Evolutionary conservation across 306 rosid species (phyloP).

Genomic region (Acacia crassicarpa): DNA sequence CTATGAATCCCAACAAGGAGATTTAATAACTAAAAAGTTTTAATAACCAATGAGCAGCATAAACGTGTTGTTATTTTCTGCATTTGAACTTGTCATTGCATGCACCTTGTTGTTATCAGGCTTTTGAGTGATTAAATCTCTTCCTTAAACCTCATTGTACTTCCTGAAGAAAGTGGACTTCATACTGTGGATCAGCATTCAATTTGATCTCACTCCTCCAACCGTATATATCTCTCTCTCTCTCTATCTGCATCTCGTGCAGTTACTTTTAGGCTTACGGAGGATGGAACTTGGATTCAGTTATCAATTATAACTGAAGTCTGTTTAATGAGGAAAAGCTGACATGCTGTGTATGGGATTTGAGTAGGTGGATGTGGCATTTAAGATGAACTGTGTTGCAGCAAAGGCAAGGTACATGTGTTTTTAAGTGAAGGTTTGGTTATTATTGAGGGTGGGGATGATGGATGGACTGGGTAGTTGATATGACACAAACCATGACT

Average conservation of each 20-base stretch:
- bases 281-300: neutral
- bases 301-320: neutral
- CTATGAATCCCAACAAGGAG: too few species aligned
- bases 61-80: too few species aligned
- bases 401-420: slow-evolving; percentile 18
- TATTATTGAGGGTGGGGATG: neutral
- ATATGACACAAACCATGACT: slow-evolving; percentile 29
- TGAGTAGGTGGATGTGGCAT: slow-evolving; percentile 22
- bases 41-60: too few species aligned
- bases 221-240: neutral
- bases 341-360: slow-evolving; percentile 22
- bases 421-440: slow-evolving; percentile 25
- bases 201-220: neutral
- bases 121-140: too few species aligned
- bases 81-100: too few species aligned
- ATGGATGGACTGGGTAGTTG: slow-evolving; percentile 36
- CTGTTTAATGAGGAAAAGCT: slow-evolving; percentile 2
- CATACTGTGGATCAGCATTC: neutral
- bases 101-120: too few species aligned
- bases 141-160: too few species aligned
- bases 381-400: slow-evolving; percentile 20
- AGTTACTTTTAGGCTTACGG: neutral
- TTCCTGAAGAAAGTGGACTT: neutral
- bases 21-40: too few species aligned
- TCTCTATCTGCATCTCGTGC: neutral